phyloP scores from a whole-genome alignment of 2,329 filamentous ascomycete species.

The Onygena corvina region DNA sequence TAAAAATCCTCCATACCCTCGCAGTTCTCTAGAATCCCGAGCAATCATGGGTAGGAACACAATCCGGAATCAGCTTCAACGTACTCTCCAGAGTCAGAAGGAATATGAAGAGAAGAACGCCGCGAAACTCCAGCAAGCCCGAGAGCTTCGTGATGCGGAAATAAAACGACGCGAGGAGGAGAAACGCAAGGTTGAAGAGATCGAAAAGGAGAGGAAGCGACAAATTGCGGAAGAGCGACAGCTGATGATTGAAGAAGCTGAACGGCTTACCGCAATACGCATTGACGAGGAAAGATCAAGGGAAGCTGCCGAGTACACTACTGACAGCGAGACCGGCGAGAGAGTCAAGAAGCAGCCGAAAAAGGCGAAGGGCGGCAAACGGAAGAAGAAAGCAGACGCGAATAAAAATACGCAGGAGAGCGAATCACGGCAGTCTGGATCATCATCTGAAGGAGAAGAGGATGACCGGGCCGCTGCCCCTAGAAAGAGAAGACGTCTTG shows the following conservation, averaged over 20 bases:
- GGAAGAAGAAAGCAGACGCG: slow-evolving; percentile 51
- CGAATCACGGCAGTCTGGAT: slow-evolving; percentile 20
- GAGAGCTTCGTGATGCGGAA: slow-evolving; percentile 69
- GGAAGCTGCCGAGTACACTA: slow-evolving; percentile 66
- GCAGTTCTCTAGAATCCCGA: slow-evolving; percentile 80
- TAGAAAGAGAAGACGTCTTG: slow-evolving; percentile 50
- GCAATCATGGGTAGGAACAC: slow-evolving; percentile 97
- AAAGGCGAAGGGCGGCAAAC: slow-evolving; percentile 39
- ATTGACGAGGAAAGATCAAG: slow-evolving; percentile 56
- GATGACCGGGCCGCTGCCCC: slow-evolving; percentile 25
- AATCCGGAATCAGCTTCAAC: slow-evolving; percentile 79
- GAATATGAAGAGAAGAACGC: slow-evolving; percentile 92
- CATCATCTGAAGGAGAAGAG: slow-evolving; percentile 15
- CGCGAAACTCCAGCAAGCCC: slow-evolving; percentile 69
- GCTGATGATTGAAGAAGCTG: slow-evolving; percentile 63
- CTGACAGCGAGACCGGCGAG: slow-evolving; percentile 70
- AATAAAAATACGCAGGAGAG: slow-evolving; percentile 21
- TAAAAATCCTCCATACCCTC: slow-evolving; percentile 71
- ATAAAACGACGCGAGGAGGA: slow-evolving; percentile 65
- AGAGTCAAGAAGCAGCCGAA: slow-evolving; percentile 64
- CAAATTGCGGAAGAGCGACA: slow-evolving; percentile 80
- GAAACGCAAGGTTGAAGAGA: slow-evolving; percentile 53
- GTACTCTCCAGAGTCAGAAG: slow-evolving; percentile 68
- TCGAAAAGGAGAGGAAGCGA: slow-evolving; percentile 60
- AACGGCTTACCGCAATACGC: slow-evolving; percentile 57